Conservation (phyloP, 208 protist species). For the Borovskyia barvae region DNA sequence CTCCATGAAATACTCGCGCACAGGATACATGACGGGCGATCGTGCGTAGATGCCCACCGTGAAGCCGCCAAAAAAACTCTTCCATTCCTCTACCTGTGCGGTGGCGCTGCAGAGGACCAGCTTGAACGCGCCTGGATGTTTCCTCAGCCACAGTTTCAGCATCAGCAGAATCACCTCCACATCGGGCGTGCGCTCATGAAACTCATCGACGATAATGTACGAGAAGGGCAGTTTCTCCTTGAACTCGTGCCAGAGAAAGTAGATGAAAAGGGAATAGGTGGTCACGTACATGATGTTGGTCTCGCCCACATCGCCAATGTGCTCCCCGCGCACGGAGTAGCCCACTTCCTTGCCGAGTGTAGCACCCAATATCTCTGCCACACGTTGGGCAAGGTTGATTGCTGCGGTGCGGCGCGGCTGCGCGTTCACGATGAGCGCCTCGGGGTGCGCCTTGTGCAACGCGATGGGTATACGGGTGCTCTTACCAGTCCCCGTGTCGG, state of each 20-base stretch:
- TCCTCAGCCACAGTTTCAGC: constrained; percentile 76
- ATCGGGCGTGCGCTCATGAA: constrained; percentile 94
- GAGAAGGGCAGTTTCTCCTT: constrained; percentile 62
- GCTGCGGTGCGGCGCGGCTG: constrained; percentile 81
- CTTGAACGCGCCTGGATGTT: constrained; percentile 63
- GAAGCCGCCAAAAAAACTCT: constrained; percentile 72
- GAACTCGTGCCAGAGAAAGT: constrained; percentile 58
- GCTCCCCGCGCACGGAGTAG: constrained; percentile 83
- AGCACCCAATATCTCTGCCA: constrained; percentile 46
- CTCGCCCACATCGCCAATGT: constrained; percentile 59
- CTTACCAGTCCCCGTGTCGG: constrained; percentile 88
- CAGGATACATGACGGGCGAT: constrained; percentile 55
- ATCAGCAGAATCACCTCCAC: constrained; percentile 89
- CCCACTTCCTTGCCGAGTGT: constrained; percentile 58
- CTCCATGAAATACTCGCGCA: constrained; percentile 81
- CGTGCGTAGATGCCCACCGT: constrained; percentile 65
- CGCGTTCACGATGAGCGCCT: constrained; percentile 55
- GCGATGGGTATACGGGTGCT: constrained; percentile 82
- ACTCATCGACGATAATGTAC: constrained; percentile 93
- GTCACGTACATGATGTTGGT: constrained; percentile 87
- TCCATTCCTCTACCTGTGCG: constrained; percentile 77
- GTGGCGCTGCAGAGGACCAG: constrained; percentile 91
- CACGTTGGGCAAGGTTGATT: constrained; percentile 76
- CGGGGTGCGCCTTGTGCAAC: constrained; percentile 42
- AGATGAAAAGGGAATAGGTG: constrained; percentile 84